Conservation (phyloP, 257 asterid genomes). For the Nicotiana paniculata region DNA sequence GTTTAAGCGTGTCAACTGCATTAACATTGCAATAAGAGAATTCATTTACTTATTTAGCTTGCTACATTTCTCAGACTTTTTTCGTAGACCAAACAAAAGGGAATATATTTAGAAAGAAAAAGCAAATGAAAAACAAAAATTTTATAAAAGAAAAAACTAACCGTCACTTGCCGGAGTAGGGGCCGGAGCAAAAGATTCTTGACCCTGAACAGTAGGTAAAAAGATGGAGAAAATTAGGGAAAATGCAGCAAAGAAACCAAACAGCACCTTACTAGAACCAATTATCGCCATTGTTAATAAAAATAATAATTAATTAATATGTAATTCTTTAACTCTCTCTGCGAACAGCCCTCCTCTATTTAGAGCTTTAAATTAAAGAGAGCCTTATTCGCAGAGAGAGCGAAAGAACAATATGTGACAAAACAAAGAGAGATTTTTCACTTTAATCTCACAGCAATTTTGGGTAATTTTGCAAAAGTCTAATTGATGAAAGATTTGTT, state of each 20-base stretch:
- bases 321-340: constrained; percentile 17
- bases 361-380: background rate
- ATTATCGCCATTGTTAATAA: constrained; percentile 29
- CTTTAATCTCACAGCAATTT: background rate
- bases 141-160: constrained; percentile 3
- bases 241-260: constrained; percentile 34
- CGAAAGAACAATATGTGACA: constrained; percentile 14
- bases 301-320: background rate
- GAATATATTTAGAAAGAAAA: background rate
- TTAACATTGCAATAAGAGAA: too few relatives aligned
- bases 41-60: too few relatives aligned
- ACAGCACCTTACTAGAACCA: constrained; percentile 21
- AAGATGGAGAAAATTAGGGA: constrained; percentile 34
- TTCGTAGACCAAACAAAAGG: too few relatives aligned
- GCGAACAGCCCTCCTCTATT: background rate
- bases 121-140: background rate
- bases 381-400: constrained; percentile 6
- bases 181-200: constrained; percentile 45
- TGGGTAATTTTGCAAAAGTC: background rate
- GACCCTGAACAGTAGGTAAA: constrained; percentile 47
- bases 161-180: constrained; percentile 74
- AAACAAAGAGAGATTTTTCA: background rate
- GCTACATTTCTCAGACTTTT: too few relatives aligned
- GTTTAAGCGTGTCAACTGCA: too few relatives aligned
- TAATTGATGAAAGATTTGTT: background rate